phyloP scores from a whole-genome alignment of 495 filamentous ascomycete species.

The Lepidopterella palustris region DNA sequence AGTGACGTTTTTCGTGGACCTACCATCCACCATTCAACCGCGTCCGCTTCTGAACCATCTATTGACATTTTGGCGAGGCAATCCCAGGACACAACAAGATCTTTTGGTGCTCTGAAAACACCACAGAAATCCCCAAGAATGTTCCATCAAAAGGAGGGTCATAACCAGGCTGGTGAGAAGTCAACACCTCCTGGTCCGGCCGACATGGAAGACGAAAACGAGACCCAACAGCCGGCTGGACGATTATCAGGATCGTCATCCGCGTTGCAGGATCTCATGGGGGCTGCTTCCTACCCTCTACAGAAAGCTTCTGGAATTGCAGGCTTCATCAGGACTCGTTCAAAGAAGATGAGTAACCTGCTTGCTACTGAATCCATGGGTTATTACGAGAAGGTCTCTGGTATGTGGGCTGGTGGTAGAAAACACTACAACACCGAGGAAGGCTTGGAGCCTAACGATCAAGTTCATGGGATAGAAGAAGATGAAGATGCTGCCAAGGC shows the following conservation, averaged over 20 bases:
- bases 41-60: constrained; percentile 30
- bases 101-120: constrained; percentile 10
- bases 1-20: constrained; percentile 90
- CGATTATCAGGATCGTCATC: constrained; percentile 43
- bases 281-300: constrained; percentile 70
- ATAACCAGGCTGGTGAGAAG: constrained; percentile 1
- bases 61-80: constrained; percentile 31
- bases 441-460: constrained; percentile 57
- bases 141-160: constrained; percentile 2
- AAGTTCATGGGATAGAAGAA: constrained; percentile 56
- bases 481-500: constrained; percentile 53
- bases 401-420: constrained; percentile 90
- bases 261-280: constrained; percentile 63
- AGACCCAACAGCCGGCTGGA: constrained; percentile 6
- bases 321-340: constrained; percentile 69
- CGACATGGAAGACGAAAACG: constrained; percentile 17
- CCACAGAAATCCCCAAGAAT: constrained; percentile 14
- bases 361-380: constrained; percentile 93
- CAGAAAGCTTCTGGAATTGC: constrained; percentile 82
- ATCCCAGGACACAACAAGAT: constrained; percentile 43
- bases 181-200: constrained; percentile 12
- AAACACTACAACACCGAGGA: constrained; percentile 79
- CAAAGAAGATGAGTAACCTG: constrained; percentile 74
- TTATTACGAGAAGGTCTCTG: constrained; percentile 94
- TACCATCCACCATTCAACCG: constrained; percentile 45